These are phyloP conservation scores for Meyerozyma smithsonii DNA, from an alignment of 1,139 yeast species.

Conservation along the genomic window DNA sequence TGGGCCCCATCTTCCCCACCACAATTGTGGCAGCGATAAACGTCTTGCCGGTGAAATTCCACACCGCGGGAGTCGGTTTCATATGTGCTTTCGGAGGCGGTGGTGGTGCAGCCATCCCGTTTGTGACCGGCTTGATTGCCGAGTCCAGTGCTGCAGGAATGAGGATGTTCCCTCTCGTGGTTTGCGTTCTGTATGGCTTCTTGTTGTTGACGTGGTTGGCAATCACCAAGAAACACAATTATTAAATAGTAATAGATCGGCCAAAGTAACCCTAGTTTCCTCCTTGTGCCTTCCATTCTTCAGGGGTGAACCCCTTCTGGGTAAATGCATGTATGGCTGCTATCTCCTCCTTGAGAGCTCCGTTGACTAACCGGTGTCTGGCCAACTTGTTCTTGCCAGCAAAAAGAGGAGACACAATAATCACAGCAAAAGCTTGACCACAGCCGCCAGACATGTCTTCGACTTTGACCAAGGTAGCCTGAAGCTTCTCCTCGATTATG, in stretches of 20 bases:
- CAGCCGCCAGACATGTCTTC: slow-evolving; percentile 81
- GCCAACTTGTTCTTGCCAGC: slow-evolving; percentile 75
- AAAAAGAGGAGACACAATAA: slow-evolving; percentile 57
- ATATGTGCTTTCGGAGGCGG: slow-evolving; percentile 76
- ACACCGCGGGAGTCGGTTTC: slow-evolving; percentile 68
- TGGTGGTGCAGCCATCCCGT: slow-evolving; percentile 76
- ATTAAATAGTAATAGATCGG: slow-evolving; percentile 9
- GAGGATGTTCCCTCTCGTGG: slow-evolving; percentile 28
- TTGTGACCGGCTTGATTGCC: slow-evolving; percentile 50
- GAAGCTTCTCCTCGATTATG: slow-evolving; percentile 46
- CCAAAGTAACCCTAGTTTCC: slow-evolving; percentile 14
- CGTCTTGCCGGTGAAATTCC: slow-evolving; percentile 55
- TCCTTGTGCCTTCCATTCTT: slow-evolving; percentile 59
- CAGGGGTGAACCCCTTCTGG: slow-evolving; percentile 74
- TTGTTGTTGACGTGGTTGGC: slow-evolving; percentile 26
- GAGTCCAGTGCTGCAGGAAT: slow-evolving; percentile 26
- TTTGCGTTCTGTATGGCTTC: slow-evolving; percentile 21
- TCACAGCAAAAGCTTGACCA: slow-evolving; percentile 83
- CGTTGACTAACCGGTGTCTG: slow-evolving; percentile 84
- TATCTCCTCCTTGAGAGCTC: slow-evolving; percentile 74
- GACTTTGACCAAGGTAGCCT: slow-evolving; percentile 54
- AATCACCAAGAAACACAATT: slow-evolving; percentile 16
- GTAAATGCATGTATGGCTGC: slow-evolving; percentile 91
- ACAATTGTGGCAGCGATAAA: slow-evolving; percentile 62
- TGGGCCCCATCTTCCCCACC: slow-evolving; percentile 82